Base-by-base conservation (phyloP, 176 grass and related monocot genomes). In the Carex cristatella region DNA sequence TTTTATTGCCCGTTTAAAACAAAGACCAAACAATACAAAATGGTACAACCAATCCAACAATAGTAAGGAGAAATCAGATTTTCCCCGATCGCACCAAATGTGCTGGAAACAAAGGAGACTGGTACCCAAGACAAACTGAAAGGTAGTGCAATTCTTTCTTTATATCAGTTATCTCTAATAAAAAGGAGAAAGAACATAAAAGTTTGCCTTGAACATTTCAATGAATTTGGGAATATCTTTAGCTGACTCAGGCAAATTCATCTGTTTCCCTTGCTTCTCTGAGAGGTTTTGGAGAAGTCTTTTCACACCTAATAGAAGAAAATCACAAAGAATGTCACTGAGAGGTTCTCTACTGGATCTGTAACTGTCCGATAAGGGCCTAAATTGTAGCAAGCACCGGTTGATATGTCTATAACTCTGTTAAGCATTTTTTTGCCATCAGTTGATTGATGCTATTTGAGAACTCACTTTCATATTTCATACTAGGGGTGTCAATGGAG, bases 211-310 rank as follows among this genome's bases (percentile, higher is more conserved):
- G 79, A 95, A 98, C 81, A 90, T 91, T 54, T 98, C 90, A 14
- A 98, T 85, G 81, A 98, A 98, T 83, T 95, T 90, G 14, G 88
- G 88, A 78, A 98, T 98, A 91, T 98, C 96, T 82, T 98, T 87
- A 62, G 96, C 90, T 84, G 96, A 98, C 86, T 95, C 93, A 44
- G 15, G 59, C 1, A 88, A 92, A 85, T 87, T 90, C 96, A 98
- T 98, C 84, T 89, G 85, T 87, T 85, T 98, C 57, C 96, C 96
- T 89, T 98, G 96, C 90, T 92, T 98, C 76, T 98, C 96, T 69
- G 96, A 98, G 86, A 98, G 69, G 85, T 88, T 95, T 78, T 87
- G 94, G n/a, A 98, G 88, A 70, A 98, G 68, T 32, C 91, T 91
- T 89, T 92, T 98, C 69, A 89, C 90, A 61, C 96, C 96, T 98